Conservation (phyloP, 148 eudicot species). For the Nyssa sinensis region DNA sequence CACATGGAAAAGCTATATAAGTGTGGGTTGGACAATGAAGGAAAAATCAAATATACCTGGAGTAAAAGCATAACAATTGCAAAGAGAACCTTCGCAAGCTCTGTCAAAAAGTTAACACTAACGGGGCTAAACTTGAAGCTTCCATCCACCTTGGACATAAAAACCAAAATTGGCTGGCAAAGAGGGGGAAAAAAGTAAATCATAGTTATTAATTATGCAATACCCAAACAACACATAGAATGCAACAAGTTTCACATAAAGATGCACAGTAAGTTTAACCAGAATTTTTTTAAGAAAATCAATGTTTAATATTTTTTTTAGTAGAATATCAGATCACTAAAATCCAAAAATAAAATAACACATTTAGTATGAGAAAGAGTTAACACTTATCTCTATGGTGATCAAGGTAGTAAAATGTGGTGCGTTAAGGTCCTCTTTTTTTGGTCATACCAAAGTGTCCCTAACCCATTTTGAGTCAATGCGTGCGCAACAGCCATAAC, state of each 20-base stretch:
- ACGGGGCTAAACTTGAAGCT: conserved; percentile 74
- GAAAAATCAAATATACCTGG: conserved; percentile 42
- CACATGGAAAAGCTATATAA: background rate
- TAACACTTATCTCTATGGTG: too few species aligned
- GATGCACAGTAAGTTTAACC: background rate
- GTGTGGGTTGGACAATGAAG: background rate
- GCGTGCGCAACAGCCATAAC: background rate
- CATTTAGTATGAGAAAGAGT: too few species aligned
- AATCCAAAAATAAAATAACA: too few species aligned
- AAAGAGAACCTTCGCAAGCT: conserved; percentile 60
- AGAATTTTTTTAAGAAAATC: background rate
- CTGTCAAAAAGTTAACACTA: conserved; percentile 82
- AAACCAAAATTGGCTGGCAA: conserved; percentile 72
- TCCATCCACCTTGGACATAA: conserved; percentile 89
- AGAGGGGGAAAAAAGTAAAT: conserved; percentile 4
- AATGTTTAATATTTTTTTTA: background rate
- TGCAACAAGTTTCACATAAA: background rate
- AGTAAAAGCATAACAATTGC: conserved; percentile 71
- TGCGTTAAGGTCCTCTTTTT: too few species aligned
- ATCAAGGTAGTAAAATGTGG: too few species aligned
- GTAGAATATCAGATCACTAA: background rate
- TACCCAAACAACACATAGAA: background rate
- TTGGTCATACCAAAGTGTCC: too few species aligned
- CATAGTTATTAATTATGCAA: conserved; percentile 4
- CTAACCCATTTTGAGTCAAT: background rate